Evolutionary conservation across 345 rosid genomes (phyloP).

Genomic region (Clausena lansium): DNA sequence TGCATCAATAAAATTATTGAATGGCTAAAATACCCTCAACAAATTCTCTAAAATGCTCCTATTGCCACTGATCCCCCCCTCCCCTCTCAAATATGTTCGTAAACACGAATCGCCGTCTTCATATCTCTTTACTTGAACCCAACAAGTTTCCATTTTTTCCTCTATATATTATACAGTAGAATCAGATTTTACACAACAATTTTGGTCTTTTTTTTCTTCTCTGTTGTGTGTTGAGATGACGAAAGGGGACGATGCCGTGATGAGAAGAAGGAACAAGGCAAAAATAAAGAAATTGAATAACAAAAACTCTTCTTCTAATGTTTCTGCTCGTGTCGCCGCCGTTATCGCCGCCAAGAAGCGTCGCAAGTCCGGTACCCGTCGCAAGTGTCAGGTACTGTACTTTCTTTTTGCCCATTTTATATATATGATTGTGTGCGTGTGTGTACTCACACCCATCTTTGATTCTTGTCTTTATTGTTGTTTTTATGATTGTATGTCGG

Average conservation of each 20-base stretch:
- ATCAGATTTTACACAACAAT: neutral
- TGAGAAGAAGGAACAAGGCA: constrained; percentile 62
- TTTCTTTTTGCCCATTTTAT: too few species aligned
- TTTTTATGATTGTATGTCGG: neutral
- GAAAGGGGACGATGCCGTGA: constrained; percentile 67
- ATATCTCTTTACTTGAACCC: neutral
- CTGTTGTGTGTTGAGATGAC: constrained; percentile 38
- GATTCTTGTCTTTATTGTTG: neutral
- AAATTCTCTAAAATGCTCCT: neutral
- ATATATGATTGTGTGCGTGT: too few species aligned
- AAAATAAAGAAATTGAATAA: constrained; percentile 53
- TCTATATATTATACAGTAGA: neutral
- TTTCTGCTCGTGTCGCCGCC: constrained; percentile 74
- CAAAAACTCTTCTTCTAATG: constrained; percentile 44
- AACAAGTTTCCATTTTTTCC: neutral
- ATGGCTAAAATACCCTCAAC: neutral
- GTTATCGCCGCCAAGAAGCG: constrained; percentile 87
- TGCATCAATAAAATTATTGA: neutral
- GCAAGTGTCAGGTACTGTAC: constrained; percentile 61
- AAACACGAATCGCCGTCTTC: neutral
- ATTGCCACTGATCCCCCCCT: neutral
- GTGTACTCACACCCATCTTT: neutral
- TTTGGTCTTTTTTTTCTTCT: neutral
- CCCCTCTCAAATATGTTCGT: neutral
- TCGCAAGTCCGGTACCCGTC: constrained; percentile 74